A percentile compares a stretch with the other conserved stretches of the same genome.
Conservation (phyloP, 2,329 filamentous ascomycete genomes). For the Zymoseptoria passerinii region DNA sequence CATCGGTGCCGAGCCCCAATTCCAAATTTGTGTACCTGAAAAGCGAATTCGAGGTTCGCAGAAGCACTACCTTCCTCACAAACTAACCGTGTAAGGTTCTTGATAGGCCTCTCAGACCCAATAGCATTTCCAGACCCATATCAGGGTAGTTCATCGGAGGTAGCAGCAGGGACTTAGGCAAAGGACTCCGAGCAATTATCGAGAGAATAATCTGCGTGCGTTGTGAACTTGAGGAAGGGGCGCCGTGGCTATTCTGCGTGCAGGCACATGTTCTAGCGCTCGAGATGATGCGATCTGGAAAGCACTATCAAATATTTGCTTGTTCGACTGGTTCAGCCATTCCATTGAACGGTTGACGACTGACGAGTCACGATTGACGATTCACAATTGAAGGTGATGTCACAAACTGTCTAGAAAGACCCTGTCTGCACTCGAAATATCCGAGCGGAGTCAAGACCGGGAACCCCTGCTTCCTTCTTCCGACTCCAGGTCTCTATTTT, state of each 20-base stretch:
- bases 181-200: not conserved
- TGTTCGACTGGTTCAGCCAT: not conserved
- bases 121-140: no score
- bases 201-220: no score
- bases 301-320: not conserved
- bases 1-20: no score
- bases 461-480: not conserved
- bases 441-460: not conserved
- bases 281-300: not conserved
- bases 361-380: no score
- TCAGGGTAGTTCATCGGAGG: no score
- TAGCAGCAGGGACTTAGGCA: not conserved
- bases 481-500: not conserved
- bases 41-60: no score
- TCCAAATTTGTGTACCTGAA: no score
- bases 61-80: no score
- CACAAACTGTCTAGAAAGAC: not conserved
- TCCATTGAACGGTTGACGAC: no score
- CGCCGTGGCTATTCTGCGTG: not conserved
- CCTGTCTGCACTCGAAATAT: not conserved
- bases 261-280: not conserved
- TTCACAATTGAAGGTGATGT: not conserved
- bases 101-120: no score
- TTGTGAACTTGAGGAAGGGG: not conserved
- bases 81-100: no score